Conservation (phyloP, 352 stramenopile species). For the Globisporangium rhizosaccharum region DNA sequence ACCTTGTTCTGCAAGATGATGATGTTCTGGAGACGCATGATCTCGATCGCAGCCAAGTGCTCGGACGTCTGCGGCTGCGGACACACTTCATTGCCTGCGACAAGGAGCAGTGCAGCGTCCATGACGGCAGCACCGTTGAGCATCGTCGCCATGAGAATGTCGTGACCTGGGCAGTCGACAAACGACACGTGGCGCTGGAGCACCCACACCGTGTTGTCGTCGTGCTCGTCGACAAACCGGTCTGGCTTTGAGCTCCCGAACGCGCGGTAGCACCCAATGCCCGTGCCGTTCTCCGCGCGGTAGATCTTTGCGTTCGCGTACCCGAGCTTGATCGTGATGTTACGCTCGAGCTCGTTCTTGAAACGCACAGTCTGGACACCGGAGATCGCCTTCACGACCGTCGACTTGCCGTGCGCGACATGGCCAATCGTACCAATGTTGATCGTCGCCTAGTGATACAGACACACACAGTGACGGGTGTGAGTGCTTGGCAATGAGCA, state of each 20-base stretch:
- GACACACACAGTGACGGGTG: too few relatives aligned
- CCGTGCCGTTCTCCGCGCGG: slow-evolving; percentile 73
- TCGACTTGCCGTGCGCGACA: slow-evolving; percentile 99
- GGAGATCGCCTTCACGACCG: slow-evolving; percentile 99
- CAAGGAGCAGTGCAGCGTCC: slow-evolving; percentile 98
- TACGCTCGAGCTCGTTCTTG: slow-evolving; percentile 99
- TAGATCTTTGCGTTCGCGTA: slow-evolving; percentile 99
- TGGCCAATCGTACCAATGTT: slow-evolving; percentile 99
- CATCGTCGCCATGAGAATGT: slow-evolving; percentile 99
- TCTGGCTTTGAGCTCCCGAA: slow-evolving; percentile 87
- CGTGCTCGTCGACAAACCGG: slow-evolving; percentile 78
- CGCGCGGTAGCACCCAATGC: slow-evolving; percentile 85
- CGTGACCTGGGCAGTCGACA: slow-evolving; percentile 99
- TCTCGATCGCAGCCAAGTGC: slow-evolving; percentile 99
- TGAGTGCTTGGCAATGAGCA: slow-evolving; percentile 16
- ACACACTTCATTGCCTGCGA: slow-evolving; percentile 98
- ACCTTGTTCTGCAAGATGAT: slow-evolving; percentile 99
- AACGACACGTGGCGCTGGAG: slow-evolving; percentile 98
- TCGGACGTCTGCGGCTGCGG: slow-evolving; percentile 99
- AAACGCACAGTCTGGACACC: slow-evolving; percentile 98
- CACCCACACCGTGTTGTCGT: slow-evolving; percentile 89
- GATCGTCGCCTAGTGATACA: slow-evolving; percentile 92
- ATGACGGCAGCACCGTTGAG: slow-evolving; percentile 99
- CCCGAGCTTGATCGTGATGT: slow-evolving; percentile 99
- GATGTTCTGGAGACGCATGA: slow-evolving; percentile 99